Conservation (phyloP, 2,329 filamentous ascomycete genomes). For the Fusarium agapanthi region DNA sequence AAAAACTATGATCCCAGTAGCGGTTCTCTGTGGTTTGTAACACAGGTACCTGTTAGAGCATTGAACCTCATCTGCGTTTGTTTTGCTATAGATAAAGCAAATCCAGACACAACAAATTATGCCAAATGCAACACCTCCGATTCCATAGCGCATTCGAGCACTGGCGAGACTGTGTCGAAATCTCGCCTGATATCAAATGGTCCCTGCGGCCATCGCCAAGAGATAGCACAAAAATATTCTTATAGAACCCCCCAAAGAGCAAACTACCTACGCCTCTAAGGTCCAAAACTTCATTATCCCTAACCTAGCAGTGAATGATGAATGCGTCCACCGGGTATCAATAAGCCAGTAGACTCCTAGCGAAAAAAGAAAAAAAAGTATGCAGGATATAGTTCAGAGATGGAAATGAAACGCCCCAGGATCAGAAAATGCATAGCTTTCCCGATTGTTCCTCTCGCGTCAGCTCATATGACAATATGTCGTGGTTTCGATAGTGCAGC, state of each 20-base stretch:
- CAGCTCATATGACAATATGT: slow-evolving; percentile 75
- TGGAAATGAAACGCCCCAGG: slow-evolving; percentile 6
- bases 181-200: neutral
- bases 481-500: slow-evolving; percentile 76
- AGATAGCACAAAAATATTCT: neutral
- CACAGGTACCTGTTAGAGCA: neutral
- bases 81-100: neutral
- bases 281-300: slow-evolving; percentile 17
- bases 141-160: neutral
- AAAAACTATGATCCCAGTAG: neutral
- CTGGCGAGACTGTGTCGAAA: neutral
- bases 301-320: neutral
- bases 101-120: neutral
- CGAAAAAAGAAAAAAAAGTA: slow-evolving; percentile 2
- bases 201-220: neutral
- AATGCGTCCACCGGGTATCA: slow-evolving; percentile 25
- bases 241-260: neutral
- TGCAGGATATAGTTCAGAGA: neutral
- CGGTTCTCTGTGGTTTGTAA: neutral
- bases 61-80: neutral
- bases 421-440: slow-evolving; percentile 49
- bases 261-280: neutral
- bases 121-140: neutral
- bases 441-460: slow-evolving; percentile 52
- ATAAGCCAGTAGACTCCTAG: slow-evolving; percentile 18